Conservation (phyloP, 179 eudicot genomes). For the Patellifolia procumbens region DNA sequence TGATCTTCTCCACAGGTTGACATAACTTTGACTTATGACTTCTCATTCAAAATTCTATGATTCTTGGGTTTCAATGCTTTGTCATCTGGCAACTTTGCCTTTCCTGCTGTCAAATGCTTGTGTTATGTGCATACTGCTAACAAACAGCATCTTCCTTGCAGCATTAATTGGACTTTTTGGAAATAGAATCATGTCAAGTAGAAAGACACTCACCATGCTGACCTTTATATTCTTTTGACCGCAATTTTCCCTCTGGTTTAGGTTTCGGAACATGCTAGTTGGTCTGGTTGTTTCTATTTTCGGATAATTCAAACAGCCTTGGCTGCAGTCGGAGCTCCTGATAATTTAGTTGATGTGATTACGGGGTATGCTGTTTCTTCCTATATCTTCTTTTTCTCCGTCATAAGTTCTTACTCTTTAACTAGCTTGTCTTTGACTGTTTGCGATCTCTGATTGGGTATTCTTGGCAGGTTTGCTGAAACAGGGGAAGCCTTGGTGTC, state of each 20-base stretch:
- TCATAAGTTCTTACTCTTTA: background rate
- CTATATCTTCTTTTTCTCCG: conserved; percentile 7
- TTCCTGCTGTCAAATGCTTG: conserved; percentile 4
- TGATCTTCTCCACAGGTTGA: background rate
- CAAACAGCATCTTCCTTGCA: background rate
- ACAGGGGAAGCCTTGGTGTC: conserved; percentile 97
- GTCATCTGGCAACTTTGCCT: background rate
- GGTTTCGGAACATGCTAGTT: conserved; percentile 99
- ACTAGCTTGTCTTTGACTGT: background rate
- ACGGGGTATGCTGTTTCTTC: conserved; percentile 65
- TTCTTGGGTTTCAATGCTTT: background rate
- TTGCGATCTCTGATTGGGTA: conserved; percentile 9
- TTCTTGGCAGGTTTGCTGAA: conserved; percentile 80
- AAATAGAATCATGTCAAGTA: background rate
- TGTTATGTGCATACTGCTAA: conserved; percentile 4
- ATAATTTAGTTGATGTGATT: conserved; percentile 93
- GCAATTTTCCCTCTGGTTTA: conserved; percentile 28
- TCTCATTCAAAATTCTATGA: background rate
- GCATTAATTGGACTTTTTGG: background rate
- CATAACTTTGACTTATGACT: background rate
- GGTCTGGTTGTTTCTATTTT: conserved; percentile 96
- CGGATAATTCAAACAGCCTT: conserved; percentile 95
- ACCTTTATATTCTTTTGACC: background rate
- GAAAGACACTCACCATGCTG: background rate
- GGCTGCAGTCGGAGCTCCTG: conserved; percentile 99